phyloP scores from a whole-genome alignment of 2,329 filamentous ascomycete genomes.

The Botrytis sinoallii region DNA sequence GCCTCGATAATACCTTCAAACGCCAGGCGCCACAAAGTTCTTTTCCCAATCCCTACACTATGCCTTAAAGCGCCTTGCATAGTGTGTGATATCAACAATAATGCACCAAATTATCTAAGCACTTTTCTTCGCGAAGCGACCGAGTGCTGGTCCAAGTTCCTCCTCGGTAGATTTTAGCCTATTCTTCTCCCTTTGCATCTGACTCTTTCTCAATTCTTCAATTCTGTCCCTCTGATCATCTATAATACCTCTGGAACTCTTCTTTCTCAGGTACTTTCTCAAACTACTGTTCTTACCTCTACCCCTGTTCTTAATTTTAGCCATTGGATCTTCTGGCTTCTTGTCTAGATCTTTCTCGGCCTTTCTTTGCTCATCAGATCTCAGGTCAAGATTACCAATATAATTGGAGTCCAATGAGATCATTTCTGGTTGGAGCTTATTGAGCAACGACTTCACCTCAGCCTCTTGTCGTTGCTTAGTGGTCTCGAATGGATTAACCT shows the following conservation, averaged over 20 bases:
- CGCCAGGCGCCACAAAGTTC: constrained; percentile 9
- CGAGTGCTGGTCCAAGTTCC: constrained; percentile 81
- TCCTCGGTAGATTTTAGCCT: constrained; percentile 64
- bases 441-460: constrained; percentile 85
- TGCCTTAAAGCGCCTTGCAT: constrained; percentile 12
- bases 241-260: constrained; percentile 87
- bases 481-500: constrained; percentile 94
- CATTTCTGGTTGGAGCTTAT: constrained; percentile 96
- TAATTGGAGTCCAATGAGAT: constrained; percentile 92
- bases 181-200: constrained; percentile 65
- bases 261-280: constrained; percentile 86
- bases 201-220: constrained; percentile 72
- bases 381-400: constrained; percentile 81
- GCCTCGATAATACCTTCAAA: constrained; percentile 8
- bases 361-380: constrained; percentile 72
- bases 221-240: constrained; percentile 89
- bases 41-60: constrained; percentile 4
- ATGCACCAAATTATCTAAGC: constrained; percentile 18
- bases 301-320: constrained; percentile 70
- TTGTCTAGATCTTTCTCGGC: constrained; percentile 78
- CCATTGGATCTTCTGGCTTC: constrained; percentile 54
- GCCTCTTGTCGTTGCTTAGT: constrained; percentile 87
- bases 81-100: background rate
- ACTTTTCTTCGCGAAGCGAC: constrained; percentile 74
- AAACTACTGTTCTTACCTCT: constrained; percentile 87